phyloP scores from a whole-genome alignment of 2,329 filamentous ascomycete genomes.

The Phaeoacremonium minimum region DNA sequence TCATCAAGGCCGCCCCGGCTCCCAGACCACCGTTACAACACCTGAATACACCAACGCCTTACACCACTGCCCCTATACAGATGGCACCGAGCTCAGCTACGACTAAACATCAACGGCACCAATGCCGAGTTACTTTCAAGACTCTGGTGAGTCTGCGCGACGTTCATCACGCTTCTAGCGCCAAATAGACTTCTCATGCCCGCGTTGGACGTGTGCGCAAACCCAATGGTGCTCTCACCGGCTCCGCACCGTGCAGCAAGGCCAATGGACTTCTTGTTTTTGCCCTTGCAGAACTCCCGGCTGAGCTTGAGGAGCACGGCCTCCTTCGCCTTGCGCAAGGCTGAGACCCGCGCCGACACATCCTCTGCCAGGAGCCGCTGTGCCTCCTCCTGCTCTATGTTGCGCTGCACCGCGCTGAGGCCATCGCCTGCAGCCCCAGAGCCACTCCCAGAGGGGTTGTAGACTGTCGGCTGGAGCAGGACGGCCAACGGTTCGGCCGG shows the following conservation, averaged over 20 bases:
- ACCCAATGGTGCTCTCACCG: conserved; percentile 2
- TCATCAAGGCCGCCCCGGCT: too few relatives aligned
- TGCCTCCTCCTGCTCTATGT: conserved; percentile 50
- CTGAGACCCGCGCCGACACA: conserved; percentile 46
- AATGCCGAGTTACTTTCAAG: conserved; percentile 49
- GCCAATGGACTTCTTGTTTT: not conserved
- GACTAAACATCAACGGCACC: conserved; percentile 59
- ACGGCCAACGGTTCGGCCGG: conserved; percentile 43
- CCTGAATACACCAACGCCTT: too few relatives aligned
- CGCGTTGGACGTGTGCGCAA: conserved; percentile 10
- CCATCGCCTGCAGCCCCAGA: conserved; percentile 22
- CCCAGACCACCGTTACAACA: too few relatives aligned
- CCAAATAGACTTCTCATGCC: conserved; percentile 10
- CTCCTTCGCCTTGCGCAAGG: conserved; percentile 55
- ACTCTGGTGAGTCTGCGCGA: conserved; percentile 28
- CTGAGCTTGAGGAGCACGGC: conserved; percentile 56
- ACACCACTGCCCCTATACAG: too few relatives aligned
- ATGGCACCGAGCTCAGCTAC: too few relatives aligned
- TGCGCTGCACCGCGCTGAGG: conserved; percentile 54
- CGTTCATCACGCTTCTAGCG: too few relatives aligned
- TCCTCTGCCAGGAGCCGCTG: conserved; percentile 55
- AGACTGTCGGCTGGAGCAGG: conserved; percentile 52
- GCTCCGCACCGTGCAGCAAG: not conserved
- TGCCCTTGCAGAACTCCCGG: conserved; percentile 23
- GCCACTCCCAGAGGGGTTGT: conserved; percentile 34